Evolutionary conservation across 148 eudicot species (phyloP).

Genomic region (Rhododendron kiyosumense): DNA sequence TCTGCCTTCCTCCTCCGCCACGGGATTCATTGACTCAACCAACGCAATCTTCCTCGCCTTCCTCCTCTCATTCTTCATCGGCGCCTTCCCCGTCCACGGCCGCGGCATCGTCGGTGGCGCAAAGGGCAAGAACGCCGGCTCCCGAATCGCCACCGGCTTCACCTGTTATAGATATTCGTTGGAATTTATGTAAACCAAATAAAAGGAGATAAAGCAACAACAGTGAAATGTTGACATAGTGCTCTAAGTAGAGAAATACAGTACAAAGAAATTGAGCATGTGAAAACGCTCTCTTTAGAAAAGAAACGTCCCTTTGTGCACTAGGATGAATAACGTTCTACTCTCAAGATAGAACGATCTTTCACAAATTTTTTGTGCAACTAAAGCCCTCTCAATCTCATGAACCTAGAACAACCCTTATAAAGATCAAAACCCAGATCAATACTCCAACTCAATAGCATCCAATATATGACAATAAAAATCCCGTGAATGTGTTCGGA

Average conservation of each 20-base stretch:
- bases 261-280: background rate
- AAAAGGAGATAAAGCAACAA: background rate
- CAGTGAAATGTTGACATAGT: background rate
- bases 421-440: background rate
- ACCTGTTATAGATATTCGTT: background rate
- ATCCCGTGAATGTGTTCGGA: background rate
- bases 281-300: background rate
- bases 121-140: slow-evolving; percentile 86
- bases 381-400: background rate
- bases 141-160: slow-evolving; percentile 69
- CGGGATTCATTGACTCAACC: slow-evolving; percentile 42
- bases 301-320: background rate
- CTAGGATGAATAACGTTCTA: background rate
- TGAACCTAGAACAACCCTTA: background rate
- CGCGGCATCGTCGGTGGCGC: slow-evolving; percentile 88
- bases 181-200: background rate
- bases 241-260: background rate
- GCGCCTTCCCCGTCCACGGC: slow-evolving; percentile 97
- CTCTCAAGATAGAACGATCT: background rate
- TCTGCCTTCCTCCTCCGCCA: slow-evolving; percentile 14
- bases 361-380: background rate
- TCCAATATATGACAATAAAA: background rate
- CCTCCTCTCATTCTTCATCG: slow-evolving; percentile 49
- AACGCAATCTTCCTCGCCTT: slow-evolving; percentile 41
- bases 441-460: background rate